Conservation (phyloP, 139 green algal genomes). For the Micractinium conductrix region DNA sequence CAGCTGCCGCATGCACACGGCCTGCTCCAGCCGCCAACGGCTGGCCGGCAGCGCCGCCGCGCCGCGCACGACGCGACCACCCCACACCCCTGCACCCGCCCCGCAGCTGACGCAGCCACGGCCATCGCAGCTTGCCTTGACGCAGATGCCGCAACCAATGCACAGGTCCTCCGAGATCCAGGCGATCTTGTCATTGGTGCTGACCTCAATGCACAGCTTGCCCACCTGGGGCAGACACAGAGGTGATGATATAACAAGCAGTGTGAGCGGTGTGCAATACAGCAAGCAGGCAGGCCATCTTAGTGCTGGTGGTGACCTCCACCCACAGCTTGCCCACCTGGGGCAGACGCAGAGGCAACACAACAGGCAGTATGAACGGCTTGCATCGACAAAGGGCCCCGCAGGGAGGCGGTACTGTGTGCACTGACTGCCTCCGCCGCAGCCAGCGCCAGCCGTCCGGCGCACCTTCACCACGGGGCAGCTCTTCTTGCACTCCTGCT, state of each 20-base stretch:
- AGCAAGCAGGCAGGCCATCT: constrained; percentile 94
- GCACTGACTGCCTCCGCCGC: not conserved
- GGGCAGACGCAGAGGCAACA: no score
- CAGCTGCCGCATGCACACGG: not conserved
- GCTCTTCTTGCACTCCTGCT: constrained; percentile 99
- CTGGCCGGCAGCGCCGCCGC: not conserved
- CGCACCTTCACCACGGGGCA: constrained; percentile 98
- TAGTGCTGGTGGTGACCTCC: constrained; percentile 87
- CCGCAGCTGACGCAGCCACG: no score
- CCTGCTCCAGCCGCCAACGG: no score
- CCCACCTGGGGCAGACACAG: constrained; percentile 68
- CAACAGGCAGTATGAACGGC: no score
- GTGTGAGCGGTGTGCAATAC: no score
- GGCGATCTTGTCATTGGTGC: constrained; percentile 86
- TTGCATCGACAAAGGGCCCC: no score
- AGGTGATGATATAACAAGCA: no score
- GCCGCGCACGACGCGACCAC: no score
- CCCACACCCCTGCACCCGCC: not conserved
- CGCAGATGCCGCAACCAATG: constrained; percentile 99
- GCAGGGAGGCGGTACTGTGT: no score
- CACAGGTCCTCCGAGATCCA: constrained; percentile 99
- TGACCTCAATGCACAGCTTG: constrained; percentile 98
- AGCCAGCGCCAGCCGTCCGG: no score
- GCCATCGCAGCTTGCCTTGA: constrained; percentile 86
- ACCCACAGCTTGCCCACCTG: constrained; percentile 96